These are phyloP conservation scores for Mortierella hygrophila DNA, from an alignment of 192 early-diverging fungal genomes.

Conservation along the genomic window DNA sequence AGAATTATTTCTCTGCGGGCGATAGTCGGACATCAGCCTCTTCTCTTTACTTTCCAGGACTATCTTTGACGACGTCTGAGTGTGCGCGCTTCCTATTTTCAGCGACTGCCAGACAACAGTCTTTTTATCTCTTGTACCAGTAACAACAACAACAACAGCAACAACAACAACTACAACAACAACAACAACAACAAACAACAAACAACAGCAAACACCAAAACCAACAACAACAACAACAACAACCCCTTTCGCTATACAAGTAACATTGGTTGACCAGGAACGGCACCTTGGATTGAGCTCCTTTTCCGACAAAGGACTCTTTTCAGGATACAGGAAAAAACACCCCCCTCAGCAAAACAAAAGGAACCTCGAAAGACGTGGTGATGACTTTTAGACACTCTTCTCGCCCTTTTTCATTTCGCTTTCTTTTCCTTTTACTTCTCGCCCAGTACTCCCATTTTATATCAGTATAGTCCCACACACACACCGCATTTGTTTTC, in stretches of 20 bases:
- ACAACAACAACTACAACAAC: not conserved
- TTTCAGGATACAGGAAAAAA: not conserved
- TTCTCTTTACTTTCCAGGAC: not conserved
- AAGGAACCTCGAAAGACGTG: not conserved
- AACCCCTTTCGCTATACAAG: not conserved
- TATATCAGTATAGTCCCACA: not conserved
- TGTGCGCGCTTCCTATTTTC: conserved; percentile 22
- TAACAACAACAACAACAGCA: not conserved
- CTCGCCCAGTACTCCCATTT: conserved; percentile 26
- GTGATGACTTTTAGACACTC: conserved; percentile 17
- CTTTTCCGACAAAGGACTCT: conserved; percentile 4
- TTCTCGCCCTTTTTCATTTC: not conserved
- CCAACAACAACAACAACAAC: conserved; percentile 1
- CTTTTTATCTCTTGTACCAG: not conserved
- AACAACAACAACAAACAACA: not conserved
- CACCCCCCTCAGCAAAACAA: not conserved
- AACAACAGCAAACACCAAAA: conserved; percentile 9
- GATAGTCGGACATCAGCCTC: conserved; percentile 1
- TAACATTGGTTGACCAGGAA: conserved; percentile 30
- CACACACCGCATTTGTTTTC: not conserved
- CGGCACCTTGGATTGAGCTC: not conserved
- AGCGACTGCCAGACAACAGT: conserved; percentile 21
- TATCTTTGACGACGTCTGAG: not conserved
- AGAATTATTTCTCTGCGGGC: not conserved
- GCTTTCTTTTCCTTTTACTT: not conserved